Evolutionary conservation across 2,329 filamentous ascomycete genomes (phyloP), one percentile per base, ranked within the genome.

Genomic region (Geosmithia flava): DNA sequence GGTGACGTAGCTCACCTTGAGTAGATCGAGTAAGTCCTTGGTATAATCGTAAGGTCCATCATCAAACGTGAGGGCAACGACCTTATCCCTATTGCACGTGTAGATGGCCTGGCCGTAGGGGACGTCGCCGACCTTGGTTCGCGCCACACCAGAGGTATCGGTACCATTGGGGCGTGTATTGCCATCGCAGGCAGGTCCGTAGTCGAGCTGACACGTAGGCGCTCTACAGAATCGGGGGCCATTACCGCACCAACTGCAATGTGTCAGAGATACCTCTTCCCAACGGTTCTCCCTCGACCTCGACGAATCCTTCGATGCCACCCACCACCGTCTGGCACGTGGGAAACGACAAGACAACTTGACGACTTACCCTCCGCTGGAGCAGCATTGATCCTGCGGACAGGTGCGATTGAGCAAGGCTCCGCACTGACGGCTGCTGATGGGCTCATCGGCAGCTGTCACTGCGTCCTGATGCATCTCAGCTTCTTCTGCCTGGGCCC

Each of bases 141-240:
- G 33, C 10, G 3, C 15, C 33, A 37, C 33, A 11, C 15, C 33
- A 16, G 33, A 13, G 1, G 80, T 83, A 50, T 78, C 74, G 11
- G 67, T 63, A 1, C 80, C 80, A 0, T 50, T 50, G 2, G 52
- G 71, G 51, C 46, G 76, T 70, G 54, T 66, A 53, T 81, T 81
- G 47, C 72, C 78, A 53, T 82, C 78, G 53, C 80, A 83, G 3
- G 63, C 71, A 19, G 78, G 68, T n/a, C 76, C 77, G 53, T 76
- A 81, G 53, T 72, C 62, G 55, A 81, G 76, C 57, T 78, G 70
- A 56, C 80, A 84, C 47, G 79, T 72, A 2, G 80, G 80, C 19
- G 78, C 72, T 30, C 70, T 69, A 62, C 80, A 83, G 61, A 80
- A 80, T 2, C 75, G 70, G 10, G 58, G 58, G 3, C 66, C 68